Evolutionary conservation across 1,139 yeast genomes (phyloP).

Genomic region (Diutina rugosa): DNA sequence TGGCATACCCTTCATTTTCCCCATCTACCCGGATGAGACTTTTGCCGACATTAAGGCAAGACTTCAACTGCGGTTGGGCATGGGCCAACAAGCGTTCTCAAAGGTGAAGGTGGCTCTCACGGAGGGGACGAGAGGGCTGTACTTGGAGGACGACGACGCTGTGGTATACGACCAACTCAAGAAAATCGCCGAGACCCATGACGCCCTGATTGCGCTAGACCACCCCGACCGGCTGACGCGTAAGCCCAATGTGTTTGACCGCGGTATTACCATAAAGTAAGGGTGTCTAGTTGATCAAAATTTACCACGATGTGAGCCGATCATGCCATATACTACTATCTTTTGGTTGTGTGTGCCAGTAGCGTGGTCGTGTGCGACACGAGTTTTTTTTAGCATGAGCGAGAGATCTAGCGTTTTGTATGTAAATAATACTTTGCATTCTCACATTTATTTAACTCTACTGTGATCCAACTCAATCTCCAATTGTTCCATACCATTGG

Average conservation of each 20-base stretch:
- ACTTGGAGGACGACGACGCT: conserved; percentile 41
- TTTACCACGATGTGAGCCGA: too few species aligned
- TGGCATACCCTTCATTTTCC: conserved; percentile 80
- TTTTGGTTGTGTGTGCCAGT: background rate
- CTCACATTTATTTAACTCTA: too few species aligned
- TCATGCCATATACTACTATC: too few species aligned
- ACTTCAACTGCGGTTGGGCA: conserved; percentile 54
- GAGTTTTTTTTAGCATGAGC: background rate
- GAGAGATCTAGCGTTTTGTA: too few species aligned
- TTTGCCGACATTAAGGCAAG: conserved; percentile 56
- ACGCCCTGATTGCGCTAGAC: conserved; percentile 54
- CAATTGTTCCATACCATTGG: too few species aligned
- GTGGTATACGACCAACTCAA: conserved; percentile 39
- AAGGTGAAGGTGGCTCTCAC: conserved; percentile 57
- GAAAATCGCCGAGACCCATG: conserved; percentile 22
- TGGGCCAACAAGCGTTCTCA: conserved; percentile 69
- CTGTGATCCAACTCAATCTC: too few species aligned
- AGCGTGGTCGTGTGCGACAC: background rate
- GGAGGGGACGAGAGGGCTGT: conserved; percentile 25
- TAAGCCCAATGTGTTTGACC: conserved; percentile 32
- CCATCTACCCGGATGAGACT: conserved; percentile 50
- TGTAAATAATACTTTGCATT: too few species aligned
- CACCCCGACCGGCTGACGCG: conserved; percentile 65
- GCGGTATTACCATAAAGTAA: background rate
- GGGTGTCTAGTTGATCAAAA: background rate